phyloP scores from a whole-genome alignment of 805 yeast species.

The Brettanomyces anomalus region DNA sequence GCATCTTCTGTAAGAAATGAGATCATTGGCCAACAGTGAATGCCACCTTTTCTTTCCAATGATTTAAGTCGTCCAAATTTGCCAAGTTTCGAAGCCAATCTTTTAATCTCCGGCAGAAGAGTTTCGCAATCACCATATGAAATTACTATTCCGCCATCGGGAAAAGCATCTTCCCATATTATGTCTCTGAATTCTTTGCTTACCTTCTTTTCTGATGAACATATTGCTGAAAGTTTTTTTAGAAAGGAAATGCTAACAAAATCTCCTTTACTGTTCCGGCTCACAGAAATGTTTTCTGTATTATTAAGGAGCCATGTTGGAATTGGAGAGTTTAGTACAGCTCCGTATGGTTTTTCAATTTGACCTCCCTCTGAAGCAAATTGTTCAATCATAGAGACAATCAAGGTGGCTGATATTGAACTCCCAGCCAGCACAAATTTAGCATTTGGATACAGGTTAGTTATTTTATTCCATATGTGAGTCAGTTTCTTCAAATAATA shows the following conservation, averaged over 20 bases:
- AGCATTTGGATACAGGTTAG: constrained; percentile 16
- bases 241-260: not conserved
- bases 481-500: constrained; percentile 1
- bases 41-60: constrained; percentile 24
- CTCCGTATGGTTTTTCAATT: constrained; percentile 4
- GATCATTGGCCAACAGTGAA: constrained; percentile 43
- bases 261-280: not conserved
- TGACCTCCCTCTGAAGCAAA: constrained; percentile 1
- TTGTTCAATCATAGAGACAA: constrained; percentile 22
- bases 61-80: constrained; percentile 25
- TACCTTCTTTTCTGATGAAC: not conserved
- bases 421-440: constrained; percentile 34
- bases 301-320: constrained; percentile 1
- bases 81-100: constrained; percentile 20
- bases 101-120: constrained; percentile 28
- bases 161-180: constrained; percentile 34
- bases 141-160: constrained; percentile 31
- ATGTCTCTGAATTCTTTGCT: constrained; percentile 3
- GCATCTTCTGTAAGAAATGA: constrained; percentile 32
- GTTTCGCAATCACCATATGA: constrained; percentile 37
- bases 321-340: constrained; percentile 20
- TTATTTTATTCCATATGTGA: constrained; percentile 1
- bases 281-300: not conserved
- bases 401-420: constrained; percentile 39
- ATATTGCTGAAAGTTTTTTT: not conserved